Base-by-base conservation (phyloP, 2,329 filamentous ascomycete species). In the Aureobasidium sp. region DNA sequence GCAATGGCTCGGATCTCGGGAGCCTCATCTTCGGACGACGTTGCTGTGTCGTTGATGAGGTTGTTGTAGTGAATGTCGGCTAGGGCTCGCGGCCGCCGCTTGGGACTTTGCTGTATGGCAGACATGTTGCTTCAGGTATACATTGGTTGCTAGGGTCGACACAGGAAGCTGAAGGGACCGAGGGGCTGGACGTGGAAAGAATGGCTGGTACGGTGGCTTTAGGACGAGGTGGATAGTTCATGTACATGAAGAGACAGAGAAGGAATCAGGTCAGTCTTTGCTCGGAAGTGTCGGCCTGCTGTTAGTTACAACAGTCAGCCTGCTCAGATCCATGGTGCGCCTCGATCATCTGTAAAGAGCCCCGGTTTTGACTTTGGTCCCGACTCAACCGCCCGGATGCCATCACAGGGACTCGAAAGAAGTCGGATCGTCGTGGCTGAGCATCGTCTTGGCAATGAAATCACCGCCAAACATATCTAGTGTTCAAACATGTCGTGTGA, bases 11-110 rank as follows among this genome's bases (percentile, higher is more conserved):
- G 70, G 60, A 38, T 46, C 11, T 64, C 64, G 5, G 69, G 69
- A 49, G 62, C 68, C 53, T 78, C 70, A 47, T 73, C 76, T 27
- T 78, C 77, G 55, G 76, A 78, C 6, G 76, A 76, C n/a, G 74
- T 75, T 19, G 62, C 69, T n/a, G 57, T 63, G 57, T 71, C 67
- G 58, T 73, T 70, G 49, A 73, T 62, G 21, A 77, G 68, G 38
- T 69, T 69, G 35, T 75, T 73, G 68, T 74, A 74, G 40, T 74
- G 71, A 23, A 77, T 71, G 33, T 74, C 70, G 59, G 71, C 73
- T 60, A 78, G 70, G 21, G 76, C 75, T 67, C 74, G 66, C n/a
- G 63, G 64, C 8, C 46, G 54, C 10, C 58, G 57, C 53, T 51
- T 23, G 35, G 49, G 33, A 19, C 49, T 38, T 15, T 37, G 49